Evolutionary conservation across 805 yeast genomes (phyloP).

Genomic region (Metschnikowia matae): DNA sequence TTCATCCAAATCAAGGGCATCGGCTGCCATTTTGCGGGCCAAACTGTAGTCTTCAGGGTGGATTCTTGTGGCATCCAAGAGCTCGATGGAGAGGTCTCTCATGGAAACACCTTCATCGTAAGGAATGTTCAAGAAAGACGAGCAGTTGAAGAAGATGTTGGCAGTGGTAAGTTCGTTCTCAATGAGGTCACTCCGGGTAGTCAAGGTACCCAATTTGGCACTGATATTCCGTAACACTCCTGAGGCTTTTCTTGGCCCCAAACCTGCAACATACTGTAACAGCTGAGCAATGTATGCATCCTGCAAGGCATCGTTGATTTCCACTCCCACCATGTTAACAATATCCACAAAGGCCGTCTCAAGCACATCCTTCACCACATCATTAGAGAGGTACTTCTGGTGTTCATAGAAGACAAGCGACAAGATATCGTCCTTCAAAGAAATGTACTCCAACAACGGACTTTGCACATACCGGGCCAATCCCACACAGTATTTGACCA

Average conservation of each 20-base stretch:
- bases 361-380: constrained; percentile 58
- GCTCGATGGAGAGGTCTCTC: constrained; percentile 64
- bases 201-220: constrained; percentile 51
- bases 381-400: constrained; percentile 67
- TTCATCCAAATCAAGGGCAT: constrained; percentile 93
- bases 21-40: constrained; percentile 97
- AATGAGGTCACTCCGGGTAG: constrained; percentile 75
- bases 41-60: constrained; percentile 97
- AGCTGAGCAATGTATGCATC: constrained; percentile 66
- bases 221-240: constrained; percentile 81
- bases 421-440: constrained; percentile 69
- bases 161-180: constrained; percentile 76
- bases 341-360: constrained; percentile 86
- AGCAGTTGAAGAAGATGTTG: constrained; percentile 83
- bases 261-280: constrained; percentile 79
- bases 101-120: constrained; percentile 51
- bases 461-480: constrained; percentile 89
- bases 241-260: constrained; percentile 93
- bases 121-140: constrained; percentile 82
- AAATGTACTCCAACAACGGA: constrained; percentile 86
- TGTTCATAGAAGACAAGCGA: constrained; percentile 66
- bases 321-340: constrained; percentile 88
- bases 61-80: constrained; percentile 89
- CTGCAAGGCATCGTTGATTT: constrained; percentile 83
- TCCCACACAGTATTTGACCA: constrained; percentile 81